Conservation (phyloP, 2,329 filamentous ascomycete genomes). For the Penicillium digitatum region DNA sequence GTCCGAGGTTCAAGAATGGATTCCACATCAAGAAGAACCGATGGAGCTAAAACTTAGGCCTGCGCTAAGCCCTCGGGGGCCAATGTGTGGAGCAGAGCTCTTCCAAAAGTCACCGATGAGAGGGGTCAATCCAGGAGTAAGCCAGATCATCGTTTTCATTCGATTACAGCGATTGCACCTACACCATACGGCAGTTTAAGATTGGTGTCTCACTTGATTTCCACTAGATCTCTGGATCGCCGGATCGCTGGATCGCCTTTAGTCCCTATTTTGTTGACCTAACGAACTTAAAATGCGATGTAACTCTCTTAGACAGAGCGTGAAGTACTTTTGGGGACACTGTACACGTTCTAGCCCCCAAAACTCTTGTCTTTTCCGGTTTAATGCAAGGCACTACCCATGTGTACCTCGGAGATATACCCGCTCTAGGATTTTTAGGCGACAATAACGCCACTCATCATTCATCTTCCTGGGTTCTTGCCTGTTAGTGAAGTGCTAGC, state of each 20-base stretch:
- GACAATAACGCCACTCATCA: not conserved
- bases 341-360: not conserved
- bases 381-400: slow-evolving; percentile 2
- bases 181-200: not conserved
- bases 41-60: not conserved
- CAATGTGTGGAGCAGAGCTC: not conserved
- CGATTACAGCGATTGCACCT: not conserved
- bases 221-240: not conserved
- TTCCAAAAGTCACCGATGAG: slow-evolving; percentile 1
- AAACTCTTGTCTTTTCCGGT: not conserved
- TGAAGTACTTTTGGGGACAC: not conserved
- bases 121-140: not conserved
- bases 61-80: not conserved
- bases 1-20: not conserved
- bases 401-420: not conserved
- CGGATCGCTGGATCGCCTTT: not conserved
- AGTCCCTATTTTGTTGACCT: not conserved
- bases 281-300: not conserved
- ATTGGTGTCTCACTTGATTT: not conserved
- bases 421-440: not conserved
- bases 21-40: not conserved
- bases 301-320: not conserved
- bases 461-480: not conserved
- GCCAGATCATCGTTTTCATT: not conserved
- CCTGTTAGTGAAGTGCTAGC: not conserved